Percentiles rank a stretch among this genome's conserved stretches.
Conservation (phyloP, 345 rosid species). For the Crucihimalaya himalaica region DNA sequence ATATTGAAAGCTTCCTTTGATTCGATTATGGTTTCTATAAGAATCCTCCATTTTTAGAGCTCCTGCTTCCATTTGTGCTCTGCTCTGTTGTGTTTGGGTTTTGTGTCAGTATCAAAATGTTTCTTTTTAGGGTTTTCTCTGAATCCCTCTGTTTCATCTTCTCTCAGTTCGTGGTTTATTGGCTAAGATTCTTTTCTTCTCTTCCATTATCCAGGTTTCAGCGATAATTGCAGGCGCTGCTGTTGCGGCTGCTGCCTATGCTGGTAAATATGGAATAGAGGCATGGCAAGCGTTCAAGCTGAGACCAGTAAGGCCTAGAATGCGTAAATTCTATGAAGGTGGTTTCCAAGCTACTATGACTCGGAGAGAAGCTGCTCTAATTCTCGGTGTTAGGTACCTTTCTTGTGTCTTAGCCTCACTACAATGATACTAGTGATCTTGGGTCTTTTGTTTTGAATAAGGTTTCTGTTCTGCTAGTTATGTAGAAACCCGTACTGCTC, state of each 20-base stretch:
- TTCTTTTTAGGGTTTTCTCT: not conserved
- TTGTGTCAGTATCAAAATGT: not conserved
- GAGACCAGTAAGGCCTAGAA: conserved; percentile 46
- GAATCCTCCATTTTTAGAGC: not conserved
- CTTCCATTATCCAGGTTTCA: conserved; percentile 40
- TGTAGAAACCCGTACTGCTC: not conserved
- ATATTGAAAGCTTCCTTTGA: not conserved
- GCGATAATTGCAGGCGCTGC: conserved; percentile 56
- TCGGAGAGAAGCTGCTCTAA: conserved; percentile 68
- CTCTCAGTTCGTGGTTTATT: not conserved
- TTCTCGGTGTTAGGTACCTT: conserved; percentile 69
- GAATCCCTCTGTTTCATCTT: not conserved
- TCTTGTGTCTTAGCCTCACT: not conserved
- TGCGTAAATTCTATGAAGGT: conserved; percentile 67
- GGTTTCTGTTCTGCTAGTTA: not conserved
- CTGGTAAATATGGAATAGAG: conserved; percentile 57
- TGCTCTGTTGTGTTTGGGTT: not conserved
- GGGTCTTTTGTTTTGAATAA: not conserved
- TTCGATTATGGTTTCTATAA: not conserved
- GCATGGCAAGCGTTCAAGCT: conserved; percentile 66
- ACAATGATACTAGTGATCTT: not conserved
- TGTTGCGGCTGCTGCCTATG: conserved; percentile 66
- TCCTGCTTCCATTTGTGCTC: not conserved
- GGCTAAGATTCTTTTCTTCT: not conserved
- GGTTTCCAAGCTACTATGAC: conserved; percentile 77